Evolutionary conservation across 2,329 filamentous ascomycete species (phyloP), one percentile per base, ranked within the genome.

Genomic region (Tolypocladium tundrense): DNA sequence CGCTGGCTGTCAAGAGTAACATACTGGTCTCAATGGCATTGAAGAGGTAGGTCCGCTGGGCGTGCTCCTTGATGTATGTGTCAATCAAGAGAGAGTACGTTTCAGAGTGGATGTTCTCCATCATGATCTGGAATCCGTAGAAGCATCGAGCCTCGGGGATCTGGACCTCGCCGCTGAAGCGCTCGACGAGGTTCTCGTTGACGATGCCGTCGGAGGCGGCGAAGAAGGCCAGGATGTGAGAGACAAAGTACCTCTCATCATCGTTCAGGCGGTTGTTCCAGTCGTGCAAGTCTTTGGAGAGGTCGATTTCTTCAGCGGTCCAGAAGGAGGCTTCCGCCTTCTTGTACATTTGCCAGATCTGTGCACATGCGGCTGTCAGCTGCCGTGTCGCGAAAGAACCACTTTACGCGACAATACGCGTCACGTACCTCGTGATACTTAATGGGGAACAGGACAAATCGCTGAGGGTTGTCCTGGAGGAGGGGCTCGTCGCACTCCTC

Each of bases 311-410:
- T 76, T 99, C 94, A 56, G 94, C 94, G 48, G 94, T 99, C 94
- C 94, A 99, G 87, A 99, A 99, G 50, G 94, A 97, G 56, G 94
- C 94, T 76, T 99, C 93, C 65, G 92, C 92, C 81, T 97, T 97
- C 86, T 99, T 99, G 86, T 99, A 99, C 93, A 97, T 97, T 77
- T 97, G 93, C 94, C 94, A 99, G 76, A 97, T 95, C 92, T 97
- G 64, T 61, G 56, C 54, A 60, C 61, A 55, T 62, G 52, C 61
- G 58, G 61, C 58, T 58, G 71, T 82, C 71, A 81, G 76, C 67
- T 53, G 33, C 60, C 61, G 61, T 67, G 65, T 66, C 57, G 40
- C 45, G 55, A 61, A 53, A 63, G 60, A 48, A 56, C 68, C 81
- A 87, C 81, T 88, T 81, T 81, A 90, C 87, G 86, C 88, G 88